Percentiles rank a stretch among this genome's conserved stretches.
phyloP scores from a whole-genome alignment of 352 stramenopile genomes.

The Salisapilia sapeloensis region DNA sequence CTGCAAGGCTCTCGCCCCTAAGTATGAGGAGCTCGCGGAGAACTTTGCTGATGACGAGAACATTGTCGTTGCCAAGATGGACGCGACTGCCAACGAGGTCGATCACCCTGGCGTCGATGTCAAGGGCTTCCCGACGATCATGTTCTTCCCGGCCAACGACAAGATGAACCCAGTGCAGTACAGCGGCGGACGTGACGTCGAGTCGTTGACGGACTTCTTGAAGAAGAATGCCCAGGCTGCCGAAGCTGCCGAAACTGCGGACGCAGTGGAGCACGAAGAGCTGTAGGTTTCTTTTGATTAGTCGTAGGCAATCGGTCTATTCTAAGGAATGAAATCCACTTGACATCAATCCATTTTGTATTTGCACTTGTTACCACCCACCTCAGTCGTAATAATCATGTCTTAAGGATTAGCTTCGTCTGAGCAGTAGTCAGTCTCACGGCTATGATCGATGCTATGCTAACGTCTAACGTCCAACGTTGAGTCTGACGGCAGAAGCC shows the following conservation, averaged over 20 bases:
- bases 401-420: no score
- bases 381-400: no score
- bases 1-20: slow-evolving; percentile 77
- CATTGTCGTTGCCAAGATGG: slow-evolving; percentile 92
- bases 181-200: slow-evolving; percentile 69
- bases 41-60: slow-evolving; percentile 79
- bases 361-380: no score
- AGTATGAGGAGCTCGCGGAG: slow-evolving; percentile 83
- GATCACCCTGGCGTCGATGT: slow-evolving; percentile 82
- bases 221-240: slow-evolving; percentile 81
- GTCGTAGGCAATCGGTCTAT: no score
- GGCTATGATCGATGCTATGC: no score
- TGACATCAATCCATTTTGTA: no score
- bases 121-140: slow-evolving; percentile 88
- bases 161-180: slow-evolving; percentile 78
- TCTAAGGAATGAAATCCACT: no score
- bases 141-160: slow-evolving; percentile 88
- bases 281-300: no score
- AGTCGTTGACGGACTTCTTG: slow-evolving; percentile 71
- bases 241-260: slow-evolving; percentile 34
- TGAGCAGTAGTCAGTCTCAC: no score
- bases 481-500: no score
- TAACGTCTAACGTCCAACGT: no score
- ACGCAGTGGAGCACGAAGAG: slow-evolving; percentile 50
- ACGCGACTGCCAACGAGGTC: slow-evolving; percentile 91